phyloP scores from a whole-genome alignment of 768 basidiomycete species.

The Kwoniella sp. region DNA sequence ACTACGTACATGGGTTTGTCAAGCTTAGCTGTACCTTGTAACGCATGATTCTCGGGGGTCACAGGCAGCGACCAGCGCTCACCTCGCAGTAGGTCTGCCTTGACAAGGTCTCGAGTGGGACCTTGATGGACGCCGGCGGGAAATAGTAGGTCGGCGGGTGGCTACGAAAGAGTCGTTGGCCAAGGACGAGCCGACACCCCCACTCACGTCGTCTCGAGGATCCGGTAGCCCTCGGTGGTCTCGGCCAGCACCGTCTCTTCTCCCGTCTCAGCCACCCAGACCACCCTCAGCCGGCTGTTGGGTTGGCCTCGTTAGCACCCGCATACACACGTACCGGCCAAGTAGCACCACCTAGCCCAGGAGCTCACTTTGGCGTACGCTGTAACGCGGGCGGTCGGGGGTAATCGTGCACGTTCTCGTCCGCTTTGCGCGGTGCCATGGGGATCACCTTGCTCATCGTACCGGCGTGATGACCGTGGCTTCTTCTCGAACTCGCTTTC shows the following conservation, averaged over 20 bases:
- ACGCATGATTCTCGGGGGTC: neutral
- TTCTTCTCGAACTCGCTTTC: neutral
- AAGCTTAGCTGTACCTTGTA: too few relatives aligned
- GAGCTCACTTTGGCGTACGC: constrained; percentile 26
- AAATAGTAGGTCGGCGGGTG: constrained; percentile 50
- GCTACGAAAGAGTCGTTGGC: constrained; percentile 8
- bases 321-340: neutral
- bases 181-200: neutral
- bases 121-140: constrained; percentile 24
- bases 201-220: constrained; percentile 44
- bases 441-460: constrained; percentile 12
- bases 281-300: constrained; percentile 34
- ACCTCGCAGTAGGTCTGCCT: constrained; percentile 45
- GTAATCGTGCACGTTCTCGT: constrained; percentile 48
- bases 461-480: neutral
- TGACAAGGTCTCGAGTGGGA: constrained; percentile 17
- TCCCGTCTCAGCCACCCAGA: constrained; percentile 27
- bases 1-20: constrained; percentile 5
- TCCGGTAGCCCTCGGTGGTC: constrained; percentile 38
- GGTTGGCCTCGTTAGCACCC: neutral
- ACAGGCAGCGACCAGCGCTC: neutral
- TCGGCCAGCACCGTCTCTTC: constrained; percentile 38
- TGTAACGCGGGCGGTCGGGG: constrained; percentile 46
- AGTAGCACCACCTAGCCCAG: neutral
- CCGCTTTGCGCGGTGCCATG: constrained; percentile 25